Percentiles rank a stretch among this genome's conserved stretches.
These are phyloP conservation scores for Pythium aquatile DNA, from an alignment of 352 stramenopile genomes.

Conservation along the genomic window DNA sequence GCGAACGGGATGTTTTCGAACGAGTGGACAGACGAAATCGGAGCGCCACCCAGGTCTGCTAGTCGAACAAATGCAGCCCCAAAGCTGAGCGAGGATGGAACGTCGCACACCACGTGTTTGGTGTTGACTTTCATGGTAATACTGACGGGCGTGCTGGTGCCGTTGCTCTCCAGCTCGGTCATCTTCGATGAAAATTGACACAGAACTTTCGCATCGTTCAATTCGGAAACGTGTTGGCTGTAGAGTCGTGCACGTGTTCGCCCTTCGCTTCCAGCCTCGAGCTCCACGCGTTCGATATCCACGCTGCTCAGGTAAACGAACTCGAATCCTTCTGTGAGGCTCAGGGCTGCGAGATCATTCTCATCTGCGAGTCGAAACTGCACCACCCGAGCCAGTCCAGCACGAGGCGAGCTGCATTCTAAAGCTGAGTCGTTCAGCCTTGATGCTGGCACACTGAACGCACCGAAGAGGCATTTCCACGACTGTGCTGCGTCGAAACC, in stretches of 20 bases:
- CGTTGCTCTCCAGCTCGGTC: neutral
- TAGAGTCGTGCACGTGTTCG: neutral
- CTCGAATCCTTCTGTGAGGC: neutral
- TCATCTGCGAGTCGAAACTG: conserved; percentile 10
- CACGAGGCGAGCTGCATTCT: conserved; percentile 10
- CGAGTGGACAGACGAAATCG: neutral
- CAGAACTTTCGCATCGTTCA: neutral
- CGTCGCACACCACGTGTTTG: conserved; percentile 7
- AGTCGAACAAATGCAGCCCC: conserved; percentile 8
- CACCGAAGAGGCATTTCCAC: conserved; percentile 33
- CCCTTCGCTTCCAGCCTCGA: neutral
- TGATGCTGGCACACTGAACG: conserved; percentile 5
- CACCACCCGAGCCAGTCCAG: neutral
- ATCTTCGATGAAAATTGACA: neutral
- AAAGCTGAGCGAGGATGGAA: conserved; percentile 5
- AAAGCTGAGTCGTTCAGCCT: conserved; percentile 17
- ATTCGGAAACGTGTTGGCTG: neutral
- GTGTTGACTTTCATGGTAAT: neutral
- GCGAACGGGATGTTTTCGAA: conserved; percentile 9
- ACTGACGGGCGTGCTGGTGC: neutral
- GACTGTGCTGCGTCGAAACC: conserved; percentile 11
- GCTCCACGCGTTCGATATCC: neutral
- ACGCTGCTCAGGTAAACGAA: neutral
- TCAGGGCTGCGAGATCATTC: neutral
- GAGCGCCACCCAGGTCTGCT: neutral